phyloP scores from a whole-genome alignment of 1,284 basidiomycete genomes.

The Rhodotorula mucilaginosa region DNA sequence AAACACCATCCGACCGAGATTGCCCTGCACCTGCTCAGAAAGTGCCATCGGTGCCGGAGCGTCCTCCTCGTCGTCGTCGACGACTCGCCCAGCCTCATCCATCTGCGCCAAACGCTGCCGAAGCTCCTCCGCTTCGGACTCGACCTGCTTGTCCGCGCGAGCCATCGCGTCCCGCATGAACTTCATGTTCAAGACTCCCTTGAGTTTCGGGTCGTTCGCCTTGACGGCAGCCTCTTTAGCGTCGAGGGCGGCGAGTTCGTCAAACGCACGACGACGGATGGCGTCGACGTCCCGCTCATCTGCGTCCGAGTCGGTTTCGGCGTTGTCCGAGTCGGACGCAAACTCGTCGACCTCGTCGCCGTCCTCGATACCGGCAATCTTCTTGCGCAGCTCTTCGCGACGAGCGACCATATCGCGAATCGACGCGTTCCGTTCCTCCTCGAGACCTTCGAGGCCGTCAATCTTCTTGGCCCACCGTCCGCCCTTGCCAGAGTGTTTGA shows the following conservation, averaged over 20 bases:
- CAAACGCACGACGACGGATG: constrained; percentile 39
- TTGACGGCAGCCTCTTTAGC: constrained; percentile 32
- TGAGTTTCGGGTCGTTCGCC: constrained; percentile 55
- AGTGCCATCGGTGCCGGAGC: constrained; percentile 46
- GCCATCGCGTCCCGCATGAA: constrained; percentile 89
- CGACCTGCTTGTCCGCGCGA: constrained; percentile 60
- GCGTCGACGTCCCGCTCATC: constrained; percentile 38
- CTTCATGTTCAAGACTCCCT: constrained; percentile 81
- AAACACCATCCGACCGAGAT: constrained; percentile 56
- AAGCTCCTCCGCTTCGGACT: constrained; percentile 67
- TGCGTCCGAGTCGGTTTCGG: constrained; percentile 16
- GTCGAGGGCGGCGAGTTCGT: constrained; percentile 40
- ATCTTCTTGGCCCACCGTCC: constrained; percentile 57
- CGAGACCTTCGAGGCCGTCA: constrained; percentile 54
- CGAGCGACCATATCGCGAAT: constrained; percentile 66
- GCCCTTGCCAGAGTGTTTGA: constrained; percentile 62
- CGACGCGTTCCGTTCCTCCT: constrained; percentile 54
- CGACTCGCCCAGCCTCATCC: constrained; percentile 47
- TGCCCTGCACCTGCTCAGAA: constrained; percentile 50
- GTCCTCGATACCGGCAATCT: constrained; percentile 55
- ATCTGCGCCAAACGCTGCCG: constrained; percentile 62
- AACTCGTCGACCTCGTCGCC: constrained; percentile 38
- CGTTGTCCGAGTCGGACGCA: constrained; percentile 21
- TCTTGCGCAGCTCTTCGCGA: constrained; percentile 66
- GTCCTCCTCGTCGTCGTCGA: constrained; percentile 48